Base-by-base conservation (phyloP, 306 rosid genomes). In the Cicer pinnatifidum region DNA sequence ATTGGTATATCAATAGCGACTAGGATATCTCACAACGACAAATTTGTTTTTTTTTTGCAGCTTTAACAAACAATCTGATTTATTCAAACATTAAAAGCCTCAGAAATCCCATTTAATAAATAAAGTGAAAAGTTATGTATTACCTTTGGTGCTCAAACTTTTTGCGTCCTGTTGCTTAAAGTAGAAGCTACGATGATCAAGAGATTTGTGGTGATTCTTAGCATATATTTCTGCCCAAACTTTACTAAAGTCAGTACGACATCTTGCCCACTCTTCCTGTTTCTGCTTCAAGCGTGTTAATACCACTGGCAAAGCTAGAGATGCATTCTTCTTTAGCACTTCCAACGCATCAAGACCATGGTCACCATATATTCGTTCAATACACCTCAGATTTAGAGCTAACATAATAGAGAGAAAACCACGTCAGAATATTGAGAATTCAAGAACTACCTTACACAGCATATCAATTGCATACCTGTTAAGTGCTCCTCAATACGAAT, bases 291-390 rank as follows among this genome's bases (percentile, higher is more conserved):
- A 70, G 77, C 99, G 96, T 4, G 88, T 87, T 85, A 90, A 82
- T 79, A 91, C 91, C 79, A 95, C 97, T 20, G 99, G 99, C 88
- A 95, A 85, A 80, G 97, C 93, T 80, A 88, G 85, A 73, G 93
- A 75, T 7, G 96, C 82, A 80, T 91, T 95, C 89, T 88, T 95
- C 82, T 80, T 89, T 73, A 95, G 77, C 86, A 91, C 99, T 46
- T 95, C 97, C 91, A 91, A 84, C 75, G 85, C 97, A 87, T 95
- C 99, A 65, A 95, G 97, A 71, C 97, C 99, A 58, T 95, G 99
- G 86, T 95, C 99, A 81, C 99, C 99, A 81, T 95, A 95, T 71
- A 95, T 82, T 45, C 99, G 90, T 78, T 95, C 99, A 53, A 95
- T 83, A 80, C 99, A 95, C 89, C 99, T 87, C 54, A 87, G 86